Base-by-base conservation (phyloP, 768 basidiomycete species). In the Pleurotus cornucopiae region DNA sequence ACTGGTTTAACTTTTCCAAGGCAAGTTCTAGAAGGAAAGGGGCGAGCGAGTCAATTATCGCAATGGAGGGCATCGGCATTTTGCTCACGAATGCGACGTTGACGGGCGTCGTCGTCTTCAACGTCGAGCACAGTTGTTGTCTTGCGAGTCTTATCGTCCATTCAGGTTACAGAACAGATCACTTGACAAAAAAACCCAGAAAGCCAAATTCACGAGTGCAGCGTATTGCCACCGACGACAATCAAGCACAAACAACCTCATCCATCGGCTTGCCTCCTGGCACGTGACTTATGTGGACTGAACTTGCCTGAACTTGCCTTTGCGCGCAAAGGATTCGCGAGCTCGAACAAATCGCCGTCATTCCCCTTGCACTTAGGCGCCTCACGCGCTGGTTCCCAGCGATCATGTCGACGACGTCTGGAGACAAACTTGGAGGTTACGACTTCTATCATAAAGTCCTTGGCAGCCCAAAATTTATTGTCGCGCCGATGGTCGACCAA, bases 401-500 rank as follows among this genome's bases (percentile, higher is more conserved):
- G 30, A 34, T 21, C 20, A 39, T n/a, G 16, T 13, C 26, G 18
- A 25, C 21, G 18, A 13, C 46, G 7, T 13, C 46, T 18, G 11
- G 14, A 12, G 58, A 54, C 49, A 90, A 88, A 67, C 72, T 87
- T 9, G 71, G 67, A 9, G 94, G 94, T 2, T 94, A 94, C 63
- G 87, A 93, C 3, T 91, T 97, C 62, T 97, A 94, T 64, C 75
- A 74, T 21, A 73, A 85, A 55, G 81, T 91, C 0, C 76, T 98
- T 21, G 88, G 90, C 6, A 87, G 86, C 64, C 91, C 96, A 6
- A 94, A 89, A 70, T 88, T 83, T 65, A 81, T 98, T 40, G 92
- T 98, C 14, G 96, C 93, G 6, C 97, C 97, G 14, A 99, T 99
- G 97, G 97, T 98, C 0, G 97, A 98, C 69, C 94, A 97, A 74